These are phyloP conservation scores for Ambispora gerdemannii DNA, from an alignment of 192 early-diverging fungal genomes.

Conservation along the genomic window DNA sequence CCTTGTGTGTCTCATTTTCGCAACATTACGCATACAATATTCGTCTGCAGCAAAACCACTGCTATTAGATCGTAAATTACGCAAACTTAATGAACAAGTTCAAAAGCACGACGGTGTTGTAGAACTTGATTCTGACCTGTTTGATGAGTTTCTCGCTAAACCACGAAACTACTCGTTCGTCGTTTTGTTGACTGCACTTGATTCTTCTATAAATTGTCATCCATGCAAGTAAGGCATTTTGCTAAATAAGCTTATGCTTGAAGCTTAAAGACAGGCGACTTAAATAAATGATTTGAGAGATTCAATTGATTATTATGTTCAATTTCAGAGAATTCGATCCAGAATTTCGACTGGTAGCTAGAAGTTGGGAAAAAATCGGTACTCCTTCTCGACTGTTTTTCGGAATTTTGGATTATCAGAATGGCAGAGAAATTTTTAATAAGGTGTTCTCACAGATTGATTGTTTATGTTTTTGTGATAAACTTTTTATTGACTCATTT, in stretches of 20 bases:
- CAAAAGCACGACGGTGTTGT: constrained; percentile 43
- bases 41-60: constrained; percentile 7
- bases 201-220: constrained; percentile 58
- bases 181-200: constrained; percentile 64
- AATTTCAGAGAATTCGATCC: constrained; percentile 62
- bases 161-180: constrained; percentile 70
- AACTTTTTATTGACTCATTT: constrained; percentile 7
- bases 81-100: constrained; percentile 25
- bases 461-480: constrained; percentile 34
- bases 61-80: constrained; percentile 29
- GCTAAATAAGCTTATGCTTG: background rate
- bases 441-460: constrained; percentile 40
- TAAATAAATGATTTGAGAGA: background rate
- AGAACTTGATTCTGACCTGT: constrained; percentile 54
- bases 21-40: background rate
- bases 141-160: constrained; percentile 51
- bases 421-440: constrained; percentile 60
- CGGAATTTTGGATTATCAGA: constrained; percentile 63
- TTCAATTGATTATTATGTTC: background rate
- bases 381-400: constrained; percentile 53
- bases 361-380: constrained; percentile 45
- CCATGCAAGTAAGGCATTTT: constrained; percentile 63
- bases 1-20: background rate
- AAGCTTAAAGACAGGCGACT: background rate
- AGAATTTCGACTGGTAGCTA: constrained; percentile 61